Evolutionary conservation across 2,329 filamentous ascomycete genomes (phyloP).

Genomic region (Podosphaera xanthii): DNA sequence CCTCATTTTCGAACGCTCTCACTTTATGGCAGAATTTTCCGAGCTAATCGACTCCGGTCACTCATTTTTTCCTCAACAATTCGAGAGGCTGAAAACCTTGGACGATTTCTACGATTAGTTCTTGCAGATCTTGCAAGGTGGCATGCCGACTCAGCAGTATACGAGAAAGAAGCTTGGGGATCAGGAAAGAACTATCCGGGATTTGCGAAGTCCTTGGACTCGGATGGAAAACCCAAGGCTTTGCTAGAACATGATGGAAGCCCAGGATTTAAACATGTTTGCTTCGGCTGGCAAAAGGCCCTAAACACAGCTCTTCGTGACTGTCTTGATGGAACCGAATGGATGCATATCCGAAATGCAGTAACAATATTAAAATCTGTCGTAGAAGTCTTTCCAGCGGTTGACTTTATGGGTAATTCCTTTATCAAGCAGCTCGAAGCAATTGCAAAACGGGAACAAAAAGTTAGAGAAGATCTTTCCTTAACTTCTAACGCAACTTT

Average conservation of each 20-base stretch:
- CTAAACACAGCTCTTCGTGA: constrained; percentile 58
- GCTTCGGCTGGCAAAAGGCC: constrained; percentile 79
- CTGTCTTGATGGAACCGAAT: constrained; percentile 65
- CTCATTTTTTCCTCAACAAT: constrained; percentile 80
- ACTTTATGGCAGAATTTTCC: constrained; percentile 66
- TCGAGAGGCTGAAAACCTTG: constrained; percentile 80
- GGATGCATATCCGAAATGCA: constrained; percentile 94
- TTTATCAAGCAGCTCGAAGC: constrained; percentile 39
- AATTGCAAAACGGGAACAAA: constrained; percentile 40
- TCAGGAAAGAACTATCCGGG: constrained; percentile 44
- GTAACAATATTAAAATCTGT: constrained; percentile 72
- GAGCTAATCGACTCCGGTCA: constrained; percentile 53
- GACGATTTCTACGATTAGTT: constrained; percentile 66
- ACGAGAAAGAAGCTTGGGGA: constrained; percentile 65
- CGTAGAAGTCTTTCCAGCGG: constrained; percentile 61
- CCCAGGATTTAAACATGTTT: constrained; percentile 60
- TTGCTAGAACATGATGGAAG: constrained; percentile 67
- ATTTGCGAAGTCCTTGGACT: constrained; percentile 52
- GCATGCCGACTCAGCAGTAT: constrained; percentile 56
- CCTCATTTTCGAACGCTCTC: constrained; percentile 73
- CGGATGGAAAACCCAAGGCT: constrained; percentile 43
- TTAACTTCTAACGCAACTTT: constrained; percentile 50
- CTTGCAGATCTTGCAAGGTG: constrained; percentile 61
- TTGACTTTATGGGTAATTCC: constrained; percentile 65
- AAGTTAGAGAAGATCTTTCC: constrained; percentile 48